Base-by-base conservation (phyloP, 768 basidiomycete genomes). In the Kwoniella newhampshirensis region DNA sequence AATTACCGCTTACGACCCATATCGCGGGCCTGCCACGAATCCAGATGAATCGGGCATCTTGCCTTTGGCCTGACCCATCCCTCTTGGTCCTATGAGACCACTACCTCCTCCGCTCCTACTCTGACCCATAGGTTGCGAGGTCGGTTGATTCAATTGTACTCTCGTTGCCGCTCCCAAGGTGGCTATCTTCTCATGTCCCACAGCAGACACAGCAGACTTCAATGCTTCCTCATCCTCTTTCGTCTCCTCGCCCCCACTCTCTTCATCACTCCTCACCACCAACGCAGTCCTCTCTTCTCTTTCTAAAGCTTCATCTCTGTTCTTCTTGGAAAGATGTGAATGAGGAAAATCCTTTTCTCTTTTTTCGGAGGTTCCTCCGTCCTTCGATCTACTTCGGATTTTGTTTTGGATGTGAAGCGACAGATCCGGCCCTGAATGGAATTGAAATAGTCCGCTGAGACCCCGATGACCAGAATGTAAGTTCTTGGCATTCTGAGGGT, bases 331-430 rank as follows among this genome's bases (percentile, higher is more conserved):
- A 15, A 60, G 18, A 49, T 66, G 64, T 7, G 62, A 59, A 45
- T 69, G 66, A 42, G 66, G 64, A 27, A 32, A 32, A 32, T 51
- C 39, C 15, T 53, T 57, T 7, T 42, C 45, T 15, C 43, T 37
- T n/a, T 36, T 32, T 12, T 27, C 47, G 32, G 56, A 30, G 30
- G 42, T n/a, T 44, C 50, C n/a, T 13, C 60, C 35, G 50, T 45
- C 44, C 45, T 26, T 41, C 6, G 61, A 62, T 58, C 48, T 50
- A 18, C 59, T 54, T 51, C 63, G 44, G 35, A 13, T 36, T 55
- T 45, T 35, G 23, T 26, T 28, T 11, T 51, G 26, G 23, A 50
- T 32, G 18, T 56, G 32, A 21, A 60, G 45, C 6, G 59, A 42
- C 3, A 60, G 53, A 37, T 60, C 51, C 15, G 59, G 56, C 25